These are phyloP conservation scores for Phytophthora lateralis DNA, from an alignment of 352 stramenopile species.

Conservation along the genomic window DNA sequence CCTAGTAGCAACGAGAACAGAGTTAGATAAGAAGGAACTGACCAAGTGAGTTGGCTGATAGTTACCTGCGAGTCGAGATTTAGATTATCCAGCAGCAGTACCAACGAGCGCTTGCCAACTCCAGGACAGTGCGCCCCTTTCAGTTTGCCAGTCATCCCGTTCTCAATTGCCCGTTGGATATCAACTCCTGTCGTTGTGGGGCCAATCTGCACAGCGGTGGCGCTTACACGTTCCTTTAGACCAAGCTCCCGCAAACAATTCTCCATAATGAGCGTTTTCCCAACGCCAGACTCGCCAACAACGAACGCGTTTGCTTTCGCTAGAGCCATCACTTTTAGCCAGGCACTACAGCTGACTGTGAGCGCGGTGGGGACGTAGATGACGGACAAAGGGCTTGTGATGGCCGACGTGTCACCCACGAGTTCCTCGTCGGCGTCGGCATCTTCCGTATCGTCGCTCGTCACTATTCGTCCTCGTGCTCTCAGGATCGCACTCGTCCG, in stretches of 20 bases:
- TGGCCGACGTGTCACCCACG: conserved; percentile 23
- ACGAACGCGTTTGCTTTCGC: conserved; percentile 57
- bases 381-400: conserved; percentile 31
- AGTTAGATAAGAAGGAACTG: not conserved
- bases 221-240: conserved; percentile 40
- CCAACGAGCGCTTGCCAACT: conserved; percentile 45
- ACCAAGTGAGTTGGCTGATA: not conserved
- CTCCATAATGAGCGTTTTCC: conserved; percentile 56
- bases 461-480: conserved; percentile 32
- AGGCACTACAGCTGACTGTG: conserved; percentile 42
- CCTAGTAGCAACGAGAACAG: conserved; percentile 12
- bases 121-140: conserved; percentile 62
- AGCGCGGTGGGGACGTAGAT: conserved; percentile 56
- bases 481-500: conserved; percentile 36
- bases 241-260: conserved; percentile 43
- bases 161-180: conserved; percentile 48
- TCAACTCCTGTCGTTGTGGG: conserved; percentile 24
- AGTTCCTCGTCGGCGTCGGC: conserved; percentile 26
- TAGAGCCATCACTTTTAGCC: conserved; percentile 41
- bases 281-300: conserved; percentile 50
- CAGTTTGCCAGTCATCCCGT: conserved; percentile 52
- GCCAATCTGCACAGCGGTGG: conserved; percentile 43
- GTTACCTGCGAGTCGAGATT: conserved; percentile 59
- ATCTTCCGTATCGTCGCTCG: conserved; percentile 27
- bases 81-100: conserved; percentile 65